Evolutionary conservation across 2,329 filamentous ascomycete species (phyloP).

Genomic region (Exserohilum turcica): DNA sequence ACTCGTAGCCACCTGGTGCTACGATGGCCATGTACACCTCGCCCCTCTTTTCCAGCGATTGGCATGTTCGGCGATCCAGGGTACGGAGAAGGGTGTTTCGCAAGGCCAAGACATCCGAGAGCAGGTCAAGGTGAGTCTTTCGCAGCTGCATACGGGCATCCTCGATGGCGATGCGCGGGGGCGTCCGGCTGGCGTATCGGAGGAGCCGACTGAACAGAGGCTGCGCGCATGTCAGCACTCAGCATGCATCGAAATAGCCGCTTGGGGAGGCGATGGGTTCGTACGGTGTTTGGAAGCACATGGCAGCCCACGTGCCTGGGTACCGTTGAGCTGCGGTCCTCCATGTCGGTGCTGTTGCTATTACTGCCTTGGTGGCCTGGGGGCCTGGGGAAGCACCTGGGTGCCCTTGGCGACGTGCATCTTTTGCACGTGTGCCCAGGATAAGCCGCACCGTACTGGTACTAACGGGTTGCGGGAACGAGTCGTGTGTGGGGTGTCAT

Average conservation of each 20-base stretch:
- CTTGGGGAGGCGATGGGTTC: background rate
- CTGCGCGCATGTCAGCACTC: constrained; percentile 23
- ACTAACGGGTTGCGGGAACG: background rate
- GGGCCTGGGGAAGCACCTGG: background rate
- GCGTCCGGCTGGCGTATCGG: constrained; percentile 45
- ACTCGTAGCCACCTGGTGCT: constrained; percentile 56
- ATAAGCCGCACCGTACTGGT: background rate
- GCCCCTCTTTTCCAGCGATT: constrained; percentile 39
- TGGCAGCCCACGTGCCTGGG: constrained; percentile 35
- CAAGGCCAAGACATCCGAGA: constrained; percentile 53
- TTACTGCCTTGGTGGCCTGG: background rate
- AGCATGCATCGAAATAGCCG: background rate
- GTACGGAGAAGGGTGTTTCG: constrained; percentile 45
- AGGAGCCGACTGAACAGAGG: constrained; percentile 51
- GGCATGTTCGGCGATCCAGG: constrained; percentile 33
- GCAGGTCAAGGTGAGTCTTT: constrained; percentile 50
- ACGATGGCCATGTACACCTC: constrained; percentile 55
- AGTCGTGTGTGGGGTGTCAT: constrained; percentile 19
- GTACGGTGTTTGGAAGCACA: constrained; percentile 42
- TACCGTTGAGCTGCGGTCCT: constrained; percentile 34
- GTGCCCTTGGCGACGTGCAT: background rate
- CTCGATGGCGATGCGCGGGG: constrained; percentile 47
- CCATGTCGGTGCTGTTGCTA: constrained; percentile 21
- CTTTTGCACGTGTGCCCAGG: background rate
- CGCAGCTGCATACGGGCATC: constrained; percentile 47